Evolutionary conservation across 2,329 filamentous ascomycete species (phyloP), one percentile per base, ranked within the genome.

Genomic region (Tothia fuscella): DNA sequence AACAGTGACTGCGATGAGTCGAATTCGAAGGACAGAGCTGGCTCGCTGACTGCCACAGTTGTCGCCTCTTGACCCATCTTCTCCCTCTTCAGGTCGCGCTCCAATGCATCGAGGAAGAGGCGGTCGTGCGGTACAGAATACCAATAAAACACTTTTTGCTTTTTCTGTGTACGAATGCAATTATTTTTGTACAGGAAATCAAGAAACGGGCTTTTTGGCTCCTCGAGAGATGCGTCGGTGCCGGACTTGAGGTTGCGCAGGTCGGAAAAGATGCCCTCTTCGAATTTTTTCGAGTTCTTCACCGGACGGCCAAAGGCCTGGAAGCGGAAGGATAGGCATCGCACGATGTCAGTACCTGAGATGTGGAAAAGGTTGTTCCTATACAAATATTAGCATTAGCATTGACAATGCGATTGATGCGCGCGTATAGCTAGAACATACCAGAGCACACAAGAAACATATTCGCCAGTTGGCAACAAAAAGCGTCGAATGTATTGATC

Each of bases 171-270:
- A 53, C 91, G 81, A 54, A 98, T 98, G 74, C 91, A 98, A 71
- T 98, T 98, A 76, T 98, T 98, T 75, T 98, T 98, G 78, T 98
- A 98, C 33, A 98, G 73, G 62, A 96, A 98, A 65, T 98, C 91
- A 47, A 98, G 76, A 67, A 98, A 98, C 2, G 84, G 81, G 66
- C 89, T 96, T 74, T 98, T 98, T 43, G 91, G 91, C 70, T 98
- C 91, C 66, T 98, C 91, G 46, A 98, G 78, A 31, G 91, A 95
- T 37, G 91, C 91, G 70, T 98, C 91, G 54, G 89, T 96, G 50
- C 91, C 91, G 19, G 91, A 93, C 68, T 98, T 98, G 52, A 98
- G 75, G 63, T 98, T 98, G 63, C 91, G 84, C 60, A 98, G 70
- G 61, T 98, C 91, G 32, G 91, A 98, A 66, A 98, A 98, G 65